phyloP scores from a whole-genome alignment of 495 filamentous ascomycete species.

The Penicillium macrosclerotiorum region DNA sequence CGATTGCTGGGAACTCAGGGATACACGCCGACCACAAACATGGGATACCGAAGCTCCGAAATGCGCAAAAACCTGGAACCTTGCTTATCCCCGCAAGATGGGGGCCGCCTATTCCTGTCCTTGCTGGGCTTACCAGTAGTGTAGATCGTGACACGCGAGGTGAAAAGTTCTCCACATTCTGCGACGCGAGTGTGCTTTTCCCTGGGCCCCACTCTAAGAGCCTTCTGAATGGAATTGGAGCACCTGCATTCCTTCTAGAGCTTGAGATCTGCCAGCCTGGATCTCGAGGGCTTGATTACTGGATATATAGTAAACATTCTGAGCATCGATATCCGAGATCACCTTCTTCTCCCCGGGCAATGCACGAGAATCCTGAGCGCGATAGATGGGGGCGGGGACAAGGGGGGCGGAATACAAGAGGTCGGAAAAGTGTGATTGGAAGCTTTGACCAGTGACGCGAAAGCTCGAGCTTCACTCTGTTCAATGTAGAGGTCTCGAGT shows the following conservation, averaged over 20 bases:
- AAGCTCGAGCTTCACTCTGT: background rate
- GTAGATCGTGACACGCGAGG: slow-evolving; percentile 15
- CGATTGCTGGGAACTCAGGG: slow-evolving; percentile 5
- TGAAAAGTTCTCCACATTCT: slow-evolving; percentile 16
- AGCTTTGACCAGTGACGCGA: background rate
- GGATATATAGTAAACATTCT: no score
- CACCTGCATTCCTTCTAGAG: slow-evolving; percentile 22
- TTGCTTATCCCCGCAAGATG: slow-evolving; percentile 1
- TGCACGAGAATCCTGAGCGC: background rate
- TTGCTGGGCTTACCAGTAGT: no score
- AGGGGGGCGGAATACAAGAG: background rate
- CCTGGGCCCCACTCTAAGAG: slow-evolving; percentile 12
- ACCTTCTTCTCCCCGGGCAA: no score
- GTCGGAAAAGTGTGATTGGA: no score
- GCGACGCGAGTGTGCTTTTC: slow-evolving; percentile 9
- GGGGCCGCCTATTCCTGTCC: background rate
- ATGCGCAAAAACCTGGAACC: background rate
- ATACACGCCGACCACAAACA: no score
- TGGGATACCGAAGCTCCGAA: background rate
- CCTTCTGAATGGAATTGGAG: slow-evolving; percentile 12
- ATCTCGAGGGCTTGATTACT: background rate
- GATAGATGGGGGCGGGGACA: background rate
- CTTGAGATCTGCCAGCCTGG: slow-evolving; percentile 4
- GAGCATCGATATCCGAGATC: no score
- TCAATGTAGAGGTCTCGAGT: slow-evolving; percentile 7